A percentile compares a stretch with the other conserved stretches of the same genome.
Evolutionary conservation across 805 yeast species (phyloP).

Genomic region (Saccharomycodes ludwigii): DNA sequence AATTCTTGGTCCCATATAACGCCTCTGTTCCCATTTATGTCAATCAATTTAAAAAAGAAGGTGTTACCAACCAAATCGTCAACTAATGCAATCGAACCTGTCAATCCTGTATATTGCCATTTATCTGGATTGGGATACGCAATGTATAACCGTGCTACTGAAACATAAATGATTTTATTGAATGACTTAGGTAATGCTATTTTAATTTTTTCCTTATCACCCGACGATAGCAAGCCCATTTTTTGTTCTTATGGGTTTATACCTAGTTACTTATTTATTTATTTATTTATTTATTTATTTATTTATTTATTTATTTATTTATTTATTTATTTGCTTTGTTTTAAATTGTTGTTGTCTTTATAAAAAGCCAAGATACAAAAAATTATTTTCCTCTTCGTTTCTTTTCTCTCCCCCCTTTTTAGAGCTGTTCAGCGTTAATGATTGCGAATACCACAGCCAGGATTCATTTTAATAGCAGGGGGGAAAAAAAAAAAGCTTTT

Average conservation of each 20-base stretch:
- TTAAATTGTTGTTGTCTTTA: too few relatives aligned
- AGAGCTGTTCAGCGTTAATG: too few relatives aligned
- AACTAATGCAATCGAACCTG: conserved; percentile 78
- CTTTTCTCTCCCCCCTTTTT: too few relatives aligned
- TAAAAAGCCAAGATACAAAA: too few relatives aligned
- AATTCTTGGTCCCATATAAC: conserved; percentile 97
- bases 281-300: too few relatives aligned
- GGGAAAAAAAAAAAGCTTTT: too few relatives aligned
- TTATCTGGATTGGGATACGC: conserved; percentile 73
- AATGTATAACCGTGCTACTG: conserved; percentile 79
- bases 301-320: too few relatives aligned
- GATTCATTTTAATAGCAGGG: too few relatives aligned
- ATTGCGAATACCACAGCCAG: too few relatives aligned
- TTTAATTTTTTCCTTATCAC: conserved; percentile 82
- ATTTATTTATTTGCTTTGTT: too few relatives aligned
- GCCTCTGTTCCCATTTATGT: conserved; percentile 69
- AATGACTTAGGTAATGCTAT: conserved; percentile 80
- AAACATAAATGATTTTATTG: conserved; percentile 79
- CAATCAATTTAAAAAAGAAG: conserved; percentile 81
- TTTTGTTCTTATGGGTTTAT: background rate
- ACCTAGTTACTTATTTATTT: too few relatives aligned
- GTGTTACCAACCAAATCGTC: conserved; percentile 94
- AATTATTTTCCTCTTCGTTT: too few relatives aligned
- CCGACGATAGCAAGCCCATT: conserved; percentile 32
- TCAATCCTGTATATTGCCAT: conserved; percentile 83